A percentile compares a stretch with the other conserved stretches of the same genome.
Conservation (phyloP, 441 rosid species). For the Gossypium davidsonii region DNA sequence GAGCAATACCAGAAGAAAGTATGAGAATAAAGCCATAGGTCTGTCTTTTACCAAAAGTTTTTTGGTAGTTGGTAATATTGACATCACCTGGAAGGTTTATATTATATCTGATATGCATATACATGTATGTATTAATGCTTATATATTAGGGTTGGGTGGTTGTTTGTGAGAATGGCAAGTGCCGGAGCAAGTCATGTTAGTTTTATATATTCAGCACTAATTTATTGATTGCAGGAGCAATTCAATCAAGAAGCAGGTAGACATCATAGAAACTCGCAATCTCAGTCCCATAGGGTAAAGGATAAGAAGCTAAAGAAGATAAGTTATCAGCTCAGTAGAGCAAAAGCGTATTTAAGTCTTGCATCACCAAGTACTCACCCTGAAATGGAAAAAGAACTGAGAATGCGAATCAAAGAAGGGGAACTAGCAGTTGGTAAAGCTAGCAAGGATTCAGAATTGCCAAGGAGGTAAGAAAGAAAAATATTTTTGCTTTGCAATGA, state of each 20-base stretch:
- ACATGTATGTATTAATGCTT: background rate
- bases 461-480: constrained; percentile 50
- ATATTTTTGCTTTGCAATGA: background rate
- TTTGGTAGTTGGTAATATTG: background rate
- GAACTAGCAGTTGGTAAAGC: constrained; percentile 60
- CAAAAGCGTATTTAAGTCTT: constrained; percentile 60
- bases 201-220: background rate
- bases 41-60: background rate
- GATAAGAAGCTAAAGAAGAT: constrained; percentile 63
- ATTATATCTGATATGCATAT: background rate
- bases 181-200: background rate
- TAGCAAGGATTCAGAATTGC: constrained; percentile 59
- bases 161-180: background rate
- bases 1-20: background rate
- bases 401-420: constrained; percentile 53
- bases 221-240: constrained; percentile 38
- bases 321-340: constrained; percentile 76
- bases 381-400: constrained; percentile 68
- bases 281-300: constrained; percentile 27
- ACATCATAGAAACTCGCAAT: constrained; percentile 26
- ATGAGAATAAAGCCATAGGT: background rate
- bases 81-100: background rate
- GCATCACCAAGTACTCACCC: constrained; percentile 65
- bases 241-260: constrained; percentile 18
- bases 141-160: background rate